These are phyloP conservation scores for Scedosporium dehoogii DNA, from an alignment of 2,329 filamentous ascomycete species.

Conservation along the genomic window DNA sequence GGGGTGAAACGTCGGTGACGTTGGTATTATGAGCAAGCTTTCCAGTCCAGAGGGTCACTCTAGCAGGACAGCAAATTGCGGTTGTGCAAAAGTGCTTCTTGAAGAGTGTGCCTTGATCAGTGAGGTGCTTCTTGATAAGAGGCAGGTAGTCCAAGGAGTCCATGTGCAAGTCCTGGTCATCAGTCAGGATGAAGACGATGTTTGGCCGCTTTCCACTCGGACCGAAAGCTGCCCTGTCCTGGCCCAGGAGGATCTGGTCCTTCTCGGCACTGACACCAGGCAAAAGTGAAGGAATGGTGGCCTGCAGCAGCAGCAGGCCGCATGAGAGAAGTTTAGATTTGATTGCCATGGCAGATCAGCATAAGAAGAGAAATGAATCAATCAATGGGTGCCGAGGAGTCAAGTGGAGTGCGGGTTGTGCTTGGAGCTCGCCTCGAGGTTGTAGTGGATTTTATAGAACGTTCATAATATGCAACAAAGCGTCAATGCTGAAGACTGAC, in stretches of 20 bases:
- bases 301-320: background rate
- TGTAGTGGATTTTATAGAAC: background rate
- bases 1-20: slow-evolving; percentile 40
- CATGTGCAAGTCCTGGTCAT: slow-evolving; percentile 56
- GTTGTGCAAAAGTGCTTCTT: slow-evolving; percentile 55
- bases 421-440: too few relatives aligned
- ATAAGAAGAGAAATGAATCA: background rate
- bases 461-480: too few relatives aligned
- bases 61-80: slow-evolving; percentile 54
- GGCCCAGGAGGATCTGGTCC: slow-evolving; percentile 4
- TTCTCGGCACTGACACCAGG: background rate
- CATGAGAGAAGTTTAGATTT: background rate
- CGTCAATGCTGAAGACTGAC: too few relatives aligned
- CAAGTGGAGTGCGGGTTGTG: background rate
- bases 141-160: slow-evolving; percentile 51
- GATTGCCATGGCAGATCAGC: background rate
- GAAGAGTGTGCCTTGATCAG: slow-evolving; percentile 47
- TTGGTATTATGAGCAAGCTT: slow-evolving; percentile 56
- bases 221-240: background rate
- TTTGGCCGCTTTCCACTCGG: slow-evolving; percentile 30
- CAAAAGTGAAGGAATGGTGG: background rate
- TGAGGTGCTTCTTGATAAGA: slow-evolving; percentile 40
- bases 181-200: slow-evolving; percentile 55
- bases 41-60: slow-evolving; percentile 50
- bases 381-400: background rate